Conservation (phyloP, 1,139 yeast genomes). For the Insectozyma bohioensis region DNA sequence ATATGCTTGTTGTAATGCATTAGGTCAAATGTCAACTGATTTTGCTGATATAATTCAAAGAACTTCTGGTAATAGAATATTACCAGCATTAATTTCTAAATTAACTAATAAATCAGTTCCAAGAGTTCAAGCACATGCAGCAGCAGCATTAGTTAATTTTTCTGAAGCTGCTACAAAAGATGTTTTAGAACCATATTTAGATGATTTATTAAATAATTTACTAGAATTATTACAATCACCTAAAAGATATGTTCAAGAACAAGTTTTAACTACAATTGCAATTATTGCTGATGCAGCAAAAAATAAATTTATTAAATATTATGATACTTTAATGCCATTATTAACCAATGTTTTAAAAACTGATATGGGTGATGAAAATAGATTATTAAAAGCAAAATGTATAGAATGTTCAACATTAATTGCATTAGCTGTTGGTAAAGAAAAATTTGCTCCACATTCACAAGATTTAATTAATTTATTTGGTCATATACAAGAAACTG, state of each 20-base stretch:
- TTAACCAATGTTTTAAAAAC: conserved; percentile 75
- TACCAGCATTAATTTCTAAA: conserved; percentile 87
- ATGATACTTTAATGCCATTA: conserved; percentile 92
- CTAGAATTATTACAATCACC: conserved; percentile 79
- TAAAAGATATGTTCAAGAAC: conserved; percentile 93
- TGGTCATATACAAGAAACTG: conserved; percentile 67
- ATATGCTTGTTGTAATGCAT: conserved; percentile 94
- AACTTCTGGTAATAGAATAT: conserved; percentile 71
- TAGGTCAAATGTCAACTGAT: conserved; percentile 98
- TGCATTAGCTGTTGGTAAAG: conserved; percentile 96
- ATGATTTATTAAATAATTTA: conserved; percentile 70
- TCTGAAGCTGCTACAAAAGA: conserved; percentile 90
- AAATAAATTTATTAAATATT: conserved; percentile 81
- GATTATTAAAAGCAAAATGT: conserved; percentile 85
- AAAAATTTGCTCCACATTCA: conserved; percentile 76
- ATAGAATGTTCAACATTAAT: conserved; percentile 94
- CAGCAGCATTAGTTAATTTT: conserved; percentile 95
- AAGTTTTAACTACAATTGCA: conserved; percentile 93
- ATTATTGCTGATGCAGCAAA: conserved; percentile 99
- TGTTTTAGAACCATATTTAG: conserved; percentile 86
- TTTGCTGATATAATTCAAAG: conserved; percentile 87
- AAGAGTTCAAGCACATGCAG: conserved; percentile 96
- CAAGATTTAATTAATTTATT: conserved; percentile 73
- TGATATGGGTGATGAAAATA: conserved; percentile 77
- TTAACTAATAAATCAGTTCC: conserved; percentile 71